Evolutionary conservation across 257 asterid genomes (phyloP), one percentile per base, ranked within the genome.

Genomic region (Marsdenia floribunda): DNA sequence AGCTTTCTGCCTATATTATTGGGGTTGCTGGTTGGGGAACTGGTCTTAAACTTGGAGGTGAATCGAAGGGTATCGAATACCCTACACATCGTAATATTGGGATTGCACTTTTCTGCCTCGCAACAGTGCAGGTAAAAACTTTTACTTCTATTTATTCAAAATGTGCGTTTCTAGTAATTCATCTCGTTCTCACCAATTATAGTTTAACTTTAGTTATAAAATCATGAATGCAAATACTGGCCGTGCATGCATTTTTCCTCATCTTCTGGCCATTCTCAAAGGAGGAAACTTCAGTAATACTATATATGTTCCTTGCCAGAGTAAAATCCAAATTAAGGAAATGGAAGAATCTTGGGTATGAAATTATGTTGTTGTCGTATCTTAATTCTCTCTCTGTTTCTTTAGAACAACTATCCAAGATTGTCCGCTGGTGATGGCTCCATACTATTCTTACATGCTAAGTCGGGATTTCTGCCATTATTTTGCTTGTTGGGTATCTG

Each of bases 1-100:
- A 95, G 58, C 38, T 84, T 26, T 86, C 97, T 37, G 90, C 96
- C 18, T 92, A 90, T 50, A 83, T 82, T 46, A 83, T 94, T n/a
- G 97, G 97, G 22, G 96, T 94, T 78, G 89, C 97, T n/a, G 98
- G 97, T 6, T 94, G 96, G 96, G 96, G 79, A 11, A 92, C 96
- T 40, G 99, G 99, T 47, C 81, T 95, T 55, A 89, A 82, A 78
- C 96, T 95, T 6, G 98, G 99, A 18, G 82, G 90, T 70, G 83
- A 89, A 73, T 92, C 98, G 0, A 80, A 75, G 78, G 91, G 82
- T 21, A 37, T 89, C 65, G 79, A 78, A 1, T 82, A 88, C 67
- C 58, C 83, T 40, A 38, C 0, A n/a, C 98, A 92, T 78, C 91
- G 96, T 37, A 84, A 81, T 61, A 88, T 95, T 47, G 99, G 99